Base-by-base conservation (phyloP, 768 basidiomycete genomes). In the Lentinus tigrinus region DNA sequence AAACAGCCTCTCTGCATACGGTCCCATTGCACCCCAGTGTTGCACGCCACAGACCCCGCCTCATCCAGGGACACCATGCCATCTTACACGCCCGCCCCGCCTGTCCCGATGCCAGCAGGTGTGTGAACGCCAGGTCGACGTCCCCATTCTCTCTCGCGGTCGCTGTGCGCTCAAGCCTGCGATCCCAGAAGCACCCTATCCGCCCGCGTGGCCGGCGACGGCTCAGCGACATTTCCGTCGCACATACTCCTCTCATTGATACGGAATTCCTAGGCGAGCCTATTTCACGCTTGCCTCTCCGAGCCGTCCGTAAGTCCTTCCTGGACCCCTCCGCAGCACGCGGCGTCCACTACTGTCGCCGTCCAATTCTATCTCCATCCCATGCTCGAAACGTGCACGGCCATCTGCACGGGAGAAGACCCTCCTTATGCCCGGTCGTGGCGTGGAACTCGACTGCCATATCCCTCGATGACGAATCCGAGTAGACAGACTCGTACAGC, bases 91-190 rank as follows among this genome's bases (percentile, higher is more conserved):
- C 52, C 56, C 34, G 51, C 46, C 44, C 46, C 47, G 52, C 53
- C 44, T 57, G 52, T 57, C 55, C 47, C 54, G 60, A 53, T 49
- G 52, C 46, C 39, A 57, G 52, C 56, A 58, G 61, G 53, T 62
- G 61, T 62, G 61, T 58, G 61, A 62, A 62, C 51, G 47, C 34
- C n/a, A n/a, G n/a, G n/a, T n/a, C n/a, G n/a, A n/a, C n/a, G n/a
- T n/a, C n/a, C n/a, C n/a, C n/a, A n/a, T n/a, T n/a, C 52, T 34
- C 48, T 46, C 61, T 62, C 61, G 61, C 61, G 61, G 61, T 51
- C 43, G 26, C 23, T 24, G 31, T 58, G 47, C 54, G 37, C 44
- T 40, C 61, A 46, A 44, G 51, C 47, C 28, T 52, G 50, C 42
- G 53, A 48, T 51, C 36, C 24, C 58, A 56, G 53, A 56, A 54